Evolutionary conservation across 495 filamentous ascomycete species (phyloP).

Genomic region (Tuber umbilicatum): DNA sequence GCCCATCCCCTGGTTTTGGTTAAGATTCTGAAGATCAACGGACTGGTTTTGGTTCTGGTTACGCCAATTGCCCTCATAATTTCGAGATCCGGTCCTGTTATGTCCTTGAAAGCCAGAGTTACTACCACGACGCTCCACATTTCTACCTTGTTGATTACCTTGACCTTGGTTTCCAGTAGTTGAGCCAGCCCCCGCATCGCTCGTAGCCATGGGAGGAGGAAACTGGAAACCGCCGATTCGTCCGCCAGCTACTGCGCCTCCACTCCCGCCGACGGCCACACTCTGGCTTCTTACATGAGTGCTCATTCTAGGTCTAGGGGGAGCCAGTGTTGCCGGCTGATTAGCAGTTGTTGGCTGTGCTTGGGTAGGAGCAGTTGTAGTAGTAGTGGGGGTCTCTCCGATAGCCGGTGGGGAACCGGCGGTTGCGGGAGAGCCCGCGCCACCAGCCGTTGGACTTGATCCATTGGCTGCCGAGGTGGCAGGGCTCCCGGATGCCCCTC

Average conservation of each 20-base stretch:
- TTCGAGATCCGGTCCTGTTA: conserved; percentile 71
- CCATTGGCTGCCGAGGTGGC: conserved; percentile 46
- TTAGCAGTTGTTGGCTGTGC: conserved; percentile 45
- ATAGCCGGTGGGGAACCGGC: conserved; percentile 46
- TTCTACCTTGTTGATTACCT: conserved; percentile 46
- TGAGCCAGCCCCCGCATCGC: conserved; percentile 51
- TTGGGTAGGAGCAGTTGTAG: conserved; percentile 45
- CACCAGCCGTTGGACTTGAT: conserved; percentile 39
- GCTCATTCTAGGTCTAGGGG: conserved; percentile 37
- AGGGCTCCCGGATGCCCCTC: conserved; percentile 51
- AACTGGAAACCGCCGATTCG: conserved; percentile 66
- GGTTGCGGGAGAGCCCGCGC: conserved; percentile 41
- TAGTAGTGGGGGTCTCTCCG: conserved; percentile 40
- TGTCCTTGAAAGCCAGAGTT: conserved; percentile 52
- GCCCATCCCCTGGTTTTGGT: conserved; percentile 51
- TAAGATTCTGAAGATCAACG: conserved; percentile 47
- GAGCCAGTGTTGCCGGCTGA: conserved; percentile 22
- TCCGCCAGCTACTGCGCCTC: conserved; percentile 53
- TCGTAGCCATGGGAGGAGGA: conserved; percentile 52
- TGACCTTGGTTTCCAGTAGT: conserved; percentile 37
- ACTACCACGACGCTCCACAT: conserved; percentile 46
- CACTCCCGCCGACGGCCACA: conserved; percentile 52
- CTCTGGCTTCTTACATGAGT: conserved; percentile 58
- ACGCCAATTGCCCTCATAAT: conserved; percentile 97
- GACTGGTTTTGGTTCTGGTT: conserved; percentile 63